A percentile compares a stretch with the other conserved stretches of the same genome.
These are phyloP conservation scores for Blastomyces percursus DNA, from an alignment of 2,329 filamentous ascomycete genomes.

Conservation along the genomic window DNA sequence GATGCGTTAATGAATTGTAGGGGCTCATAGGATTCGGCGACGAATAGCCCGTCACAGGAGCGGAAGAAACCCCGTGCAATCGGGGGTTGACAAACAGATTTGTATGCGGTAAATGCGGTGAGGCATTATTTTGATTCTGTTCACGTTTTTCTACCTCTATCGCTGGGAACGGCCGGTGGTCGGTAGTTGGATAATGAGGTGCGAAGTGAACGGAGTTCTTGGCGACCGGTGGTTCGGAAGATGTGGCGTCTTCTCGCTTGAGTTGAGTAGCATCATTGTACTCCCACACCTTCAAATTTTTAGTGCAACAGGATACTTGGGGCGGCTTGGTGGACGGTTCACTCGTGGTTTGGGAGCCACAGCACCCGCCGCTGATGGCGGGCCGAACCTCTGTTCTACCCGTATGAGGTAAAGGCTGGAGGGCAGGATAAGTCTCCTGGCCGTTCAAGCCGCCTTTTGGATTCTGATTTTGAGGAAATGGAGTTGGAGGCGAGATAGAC, in stretches of 20 bases:
- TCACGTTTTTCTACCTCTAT: not conserved
- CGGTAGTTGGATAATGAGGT: not conserved
- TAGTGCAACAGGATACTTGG: not conserved
- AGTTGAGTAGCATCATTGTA: not conserved
- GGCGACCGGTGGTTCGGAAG: not conserved
- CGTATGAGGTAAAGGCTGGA: not conserved
- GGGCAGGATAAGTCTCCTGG: not conserved
- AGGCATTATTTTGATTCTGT: not conserved
- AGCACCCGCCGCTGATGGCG: not conserved
- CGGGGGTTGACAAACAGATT: not conserved
- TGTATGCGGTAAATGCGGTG: not conserved
- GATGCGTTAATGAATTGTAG: not conserved
- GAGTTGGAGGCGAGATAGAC: not conserved
- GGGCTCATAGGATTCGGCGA: not conserved
- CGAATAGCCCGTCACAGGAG: slow-evolving; percentile 4
- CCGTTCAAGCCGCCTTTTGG: not conserved
- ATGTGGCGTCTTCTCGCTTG: not conserved
- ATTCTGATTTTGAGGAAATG: not conserved
- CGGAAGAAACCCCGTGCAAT: not conserved
- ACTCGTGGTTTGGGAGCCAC: not conserved
- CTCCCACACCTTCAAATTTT: not conserved
- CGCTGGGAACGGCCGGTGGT: not conserved
- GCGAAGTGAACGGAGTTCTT: not conserved
- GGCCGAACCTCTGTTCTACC: not conserved
- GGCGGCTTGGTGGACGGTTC: not conserved